Evolutionary conservation across 1,284 basidiomycete species (phyloP).

Genomic region (Leccinum laetum): DNA sequence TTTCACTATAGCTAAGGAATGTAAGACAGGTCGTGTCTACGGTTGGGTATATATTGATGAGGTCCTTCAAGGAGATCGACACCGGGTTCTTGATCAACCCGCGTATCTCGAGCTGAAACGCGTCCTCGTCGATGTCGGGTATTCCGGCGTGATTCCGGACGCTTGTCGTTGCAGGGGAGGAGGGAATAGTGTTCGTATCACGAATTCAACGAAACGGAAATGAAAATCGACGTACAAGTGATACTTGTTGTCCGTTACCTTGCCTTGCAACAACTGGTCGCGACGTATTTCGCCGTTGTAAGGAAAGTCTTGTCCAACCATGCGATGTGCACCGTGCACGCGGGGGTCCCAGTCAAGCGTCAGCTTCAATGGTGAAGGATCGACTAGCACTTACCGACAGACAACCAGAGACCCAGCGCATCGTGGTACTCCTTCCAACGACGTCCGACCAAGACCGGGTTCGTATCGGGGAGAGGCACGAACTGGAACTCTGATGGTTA

Average conservation of each 20-base stretch:
- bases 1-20: too few relatives aligned
- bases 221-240: constrained; percentile 14
- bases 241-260: constrained; percentile 18
- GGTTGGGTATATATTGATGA: too few relatives aligned
- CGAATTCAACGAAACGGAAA: neutral
- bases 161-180: neutral
- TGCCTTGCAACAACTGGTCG: constrained; percentile 14
- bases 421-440: constrained; percentile 56
- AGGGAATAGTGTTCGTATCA: neutral
- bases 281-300: constrained; percentile 19
- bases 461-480: constrained; percentile 48
- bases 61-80: constrained; percentile 17
- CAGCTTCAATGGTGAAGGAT: neutral
- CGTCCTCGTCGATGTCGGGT: constrained; percentile 17
- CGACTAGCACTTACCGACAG: constrained; percentile 42
- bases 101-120: constrained; percentile 13
- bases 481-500: constrained; percentile 42
- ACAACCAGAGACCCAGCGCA: constrained; percentile 45
- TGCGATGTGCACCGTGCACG: neutral
- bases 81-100: constrained; percentile 10
- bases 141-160: constrained; percentile 18
- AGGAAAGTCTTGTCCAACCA: constrained; percentile 13
- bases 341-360: neutral
- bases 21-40: too few relatives aligned
- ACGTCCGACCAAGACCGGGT: constrained; percentile 49